Conservation (phyloP, 192 early-diverging fungal genomes). For the Geranomyces variabilis region DNA sequence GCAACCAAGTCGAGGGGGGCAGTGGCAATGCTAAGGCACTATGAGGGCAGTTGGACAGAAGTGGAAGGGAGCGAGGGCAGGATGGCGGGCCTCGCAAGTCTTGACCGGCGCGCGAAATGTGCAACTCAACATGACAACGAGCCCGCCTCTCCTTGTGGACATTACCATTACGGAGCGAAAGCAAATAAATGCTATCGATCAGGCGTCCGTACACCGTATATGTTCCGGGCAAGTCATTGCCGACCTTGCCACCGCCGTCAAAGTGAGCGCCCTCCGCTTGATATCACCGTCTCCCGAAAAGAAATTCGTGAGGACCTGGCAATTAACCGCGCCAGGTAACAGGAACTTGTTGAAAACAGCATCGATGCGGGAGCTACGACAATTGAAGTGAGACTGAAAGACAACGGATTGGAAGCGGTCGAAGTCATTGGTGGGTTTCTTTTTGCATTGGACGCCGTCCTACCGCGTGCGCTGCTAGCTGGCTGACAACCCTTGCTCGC, state of each 20-base stretch:
- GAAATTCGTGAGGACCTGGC: background rate
- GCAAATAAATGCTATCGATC: slow-evolving; percentile 42
- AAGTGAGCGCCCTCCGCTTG: slow-evolving; percentile 23
- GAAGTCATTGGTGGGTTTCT: slow-evolving; percentile 64
- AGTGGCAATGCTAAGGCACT: too few species aligned
- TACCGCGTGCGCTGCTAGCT: too few species aligned
- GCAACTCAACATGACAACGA: too few species aligned
- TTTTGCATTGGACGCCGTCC: background rate
- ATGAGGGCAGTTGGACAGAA: too few species aligned
- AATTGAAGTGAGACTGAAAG: slow-evolving; percentile 82
- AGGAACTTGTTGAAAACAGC: slow-evolving; percentile 95
- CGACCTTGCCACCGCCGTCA: slow-evolving; percentile 80
- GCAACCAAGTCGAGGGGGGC: too few species aligned
- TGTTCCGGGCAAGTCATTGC: slow-evolving; percentile 90
- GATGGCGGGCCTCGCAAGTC: too few species aligned
- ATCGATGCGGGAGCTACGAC: slow-evolving; percentile 83
- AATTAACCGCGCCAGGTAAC: background rate
- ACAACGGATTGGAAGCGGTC: slow-evolving; percentile 75
- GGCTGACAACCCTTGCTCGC: background rate
- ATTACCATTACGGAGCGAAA: background rate
- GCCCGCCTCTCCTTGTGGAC: too few species aligned
- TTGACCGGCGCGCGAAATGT: too few species aligned
- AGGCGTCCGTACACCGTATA: slow-evolving; percentile 59
- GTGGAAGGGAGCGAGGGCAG: too few species aligned
- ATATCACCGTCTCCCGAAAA: background rate